Evolutionary conservation across 768 basidiomycete species (phyloP).

Genomic region (Serendipita vermifera): DNA sequence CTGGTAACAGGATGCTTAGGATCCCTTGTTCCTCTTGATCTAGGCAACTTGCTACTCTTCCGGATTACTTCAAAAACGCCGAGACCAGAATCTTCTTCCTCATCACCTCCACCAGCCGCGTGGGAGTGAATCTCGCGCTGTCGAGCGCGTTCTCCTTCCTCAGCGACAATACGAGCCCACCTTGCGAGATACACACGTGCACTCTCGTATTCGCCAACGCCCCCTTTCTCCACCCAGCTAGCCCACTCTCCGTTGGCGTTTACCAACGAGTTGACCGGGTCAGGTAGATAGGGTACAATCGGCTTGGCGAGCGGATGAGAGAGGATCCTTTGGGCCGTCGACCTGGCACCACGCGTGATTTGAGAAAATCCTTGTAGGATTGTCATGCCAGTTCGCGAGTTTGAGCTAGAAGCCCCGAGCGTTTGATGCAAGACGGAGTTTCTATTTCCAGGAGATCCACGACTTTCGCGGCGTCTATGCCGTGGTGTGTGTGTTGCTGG

Average conservation of each 20-base stretch:
- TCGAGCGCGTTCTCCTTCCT: constrained; percentile 89
- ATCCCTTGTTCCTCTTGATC: constrained; percentile 71
- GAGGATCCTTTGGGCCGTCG: constrained; percentile 88
- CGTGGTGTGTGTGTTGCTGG: constrained; percentile 70
- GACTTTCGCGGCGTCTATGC: constrained; percentile 50
- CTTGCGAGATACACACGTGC: constrained; percentile 91
- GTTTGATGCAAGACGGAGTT: constrained; percentile 75
- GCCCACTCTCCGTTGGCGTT: constrained; percentile 81
- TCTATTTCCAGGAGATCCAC: constrained; percentile 34
- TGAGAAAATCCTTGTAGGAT: constrained; percentile 90
- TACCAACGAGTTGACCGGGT: constrained; percentile 82
- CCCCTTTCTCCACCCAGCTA: constrained; percentile 84
- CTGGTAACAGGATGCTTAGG: constrained; percentile 66
- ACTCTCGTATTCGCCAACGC: constrained; percentile 92
- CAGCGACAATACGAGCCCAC: constrained; percentile 95
- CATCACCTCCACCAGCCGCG: constrained; percentile 33
- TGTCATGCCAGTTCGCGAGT: constrained; percentile 61
- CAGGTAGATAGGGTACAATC: constrained; percentile 89
- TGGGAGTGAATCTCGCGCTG: constrained; percentile 57
- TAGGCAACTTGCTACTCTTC: constrained; percentile 47
- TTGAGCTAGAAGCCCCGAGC: constrained; percentile 34
- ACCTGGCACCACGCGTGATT: constrained; percentile 82
- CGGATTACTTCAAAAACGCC: constrained; percentile 83
- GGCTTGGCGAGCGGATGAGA: constrained; percentile 94
- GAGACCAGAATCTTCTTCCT: constrained; percentile 56